Evolutionary conservation across 1,284 basidiomycete species (phyloP), one percentile per base, ranked within the genome.

Genomic region (Tranzscheliella williamsii): DNA sequence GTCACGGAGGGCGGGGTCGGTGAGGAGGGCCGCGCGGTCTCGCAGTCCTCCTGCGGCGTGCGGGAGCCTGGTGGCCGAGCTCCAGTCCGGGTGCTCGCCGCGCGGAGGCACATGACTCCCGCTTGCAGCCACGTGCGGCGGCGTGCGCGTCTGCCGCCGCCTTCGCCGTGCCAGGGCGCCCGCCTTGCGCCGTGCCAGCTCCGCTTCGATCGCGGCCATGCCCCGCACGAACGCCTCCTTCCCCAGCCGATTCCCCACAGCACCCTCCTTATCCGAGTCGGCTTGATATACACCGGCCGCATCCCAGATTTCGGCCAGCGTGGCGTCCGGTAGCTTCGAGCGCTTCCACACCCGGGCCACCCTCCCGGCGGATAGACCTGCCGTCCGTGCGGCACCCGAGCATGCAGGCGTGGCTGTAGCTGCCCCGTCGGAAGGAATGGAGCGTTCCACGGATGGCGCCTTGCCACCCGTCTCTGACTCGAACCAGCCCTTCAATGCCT

Each of bases 401-500:
- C 8, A n/a, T 23, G 15, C n/a, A 5, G 8, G 23, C 23, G 26
- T 13, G 20, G 40, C 12, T 18, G 32, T 24, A 23, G 36, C n/a
- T 9, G 47, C 12, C n/a, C n/a, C n/a, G 13, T 31, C 17, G 20
- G 42, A 22, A n/a, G 43, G 7, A 20, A 27, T 8, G 8, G 15
- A 27, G 8, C 15, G 8, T 8, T 8, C 26, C 8, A 15, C 8
- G 8, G 26, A 27, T 15, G 26, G 26, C n/a, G n/a, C n/a, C n/a
- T n/a, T n/a, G n/a, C n/a, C n/a, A n/a, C n/a, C n/a, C n/a, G n/a
- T 34, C 11, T 51, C 52, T 9, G 44, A 40, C 16, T 63, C 60
- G 33, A 63, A 63, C 60, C 60, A 63, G 2, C 60, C 60, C n/a
- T 42, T 20, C 0, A 56, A 33, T 11, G 53, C 40, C 26, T 56